Evolutionary conservation across 257 asterid genomes (phyloP).

Genomic region (Mentha longifolia): DNA sequence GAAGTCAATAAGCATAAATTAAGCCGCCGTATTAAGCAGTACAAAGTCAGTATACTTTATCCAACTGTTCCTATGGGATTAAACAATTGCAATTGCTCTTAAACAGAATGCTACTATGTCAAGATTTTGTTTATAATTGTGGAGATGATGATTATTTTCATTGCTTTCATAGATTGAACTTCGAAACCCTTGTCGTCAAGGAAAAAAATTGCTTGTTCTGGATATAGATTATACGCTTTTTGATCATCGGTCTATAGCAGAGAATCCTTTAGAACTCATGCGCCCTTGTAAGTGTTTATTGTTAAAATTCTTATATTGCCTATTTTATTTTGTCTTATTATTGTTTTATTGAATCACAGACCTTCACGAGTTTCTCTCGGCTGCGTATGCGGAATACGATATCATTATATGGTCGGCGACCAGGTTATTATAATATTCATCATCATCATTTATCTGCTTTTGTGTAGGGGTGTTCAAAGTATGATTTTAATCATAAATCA

Average conservation of each 20-base stretch:
- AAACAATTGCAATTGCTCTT: conserved; percentile 14
- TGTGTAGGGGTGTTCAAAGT: background rate
- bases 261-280: conserved; percentile 91
- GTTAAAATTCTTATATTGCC: conserved; percentile 6
- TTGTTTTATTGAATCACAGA: conserved; percentile 46
- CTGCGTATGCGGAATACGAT: conserved; percentile 90
- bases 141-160: conserved; percentile 22
- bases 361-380: conserved; percentile 95
- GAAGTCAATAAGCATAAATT: conserved; percentile 83
- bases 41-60: conserved; percentile 57
- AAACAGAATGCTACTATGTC: background rate
- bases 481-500: too few species aligned
- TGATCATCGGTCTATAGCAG: conserved; percentile 95
- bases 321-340: conserved; percentile 13
- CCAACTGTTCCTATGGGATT: background rate
- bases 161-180: conserved; percentile 63
- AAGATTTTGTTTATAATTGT: background rate
- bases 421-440: conserved; percentile 49
- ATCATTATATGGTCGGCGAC: conserved; percentile 99
- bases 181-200: conserved; percentile 87
- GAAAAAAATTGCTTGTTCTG: conserved; percentile 90
- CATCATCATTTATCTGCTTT: conserved; percentile 18
- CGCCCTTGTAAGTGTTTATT: conserved; percentile 77
- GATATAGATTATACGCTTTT: conserved; percentile 93
- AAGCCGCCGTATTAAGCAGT: conserved; percentile 77